Conservation (phyloP, 1,284 basidiomycete species). For the Apiotrichum domesticum region DNA sequence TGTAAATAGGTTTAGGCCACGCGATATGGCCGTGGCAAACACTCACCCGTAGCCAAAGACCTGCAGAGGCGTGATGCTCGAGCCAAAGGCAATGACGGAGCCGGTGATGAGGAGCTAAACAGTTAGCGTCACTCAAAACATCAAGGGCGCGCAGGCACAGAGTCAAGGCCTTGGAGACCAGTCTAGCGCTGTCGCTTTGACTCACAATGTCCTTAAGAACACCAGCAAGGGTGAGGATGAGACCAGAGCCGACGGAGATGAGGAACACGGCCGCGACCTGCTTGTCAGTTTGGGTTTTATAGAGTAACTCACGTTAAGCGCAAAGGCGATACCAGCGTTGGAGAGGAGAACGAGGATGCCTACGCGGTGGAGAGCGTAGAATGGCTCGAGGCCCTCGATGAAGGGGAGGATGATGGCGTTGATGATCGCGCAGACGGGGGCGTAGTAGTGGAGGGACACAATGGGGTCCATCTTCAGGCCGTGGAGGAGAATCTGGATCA, state of each 20-base stretch:
- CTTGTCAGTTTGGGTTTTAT: neutral
- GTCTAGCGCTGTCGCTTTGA: neutral
- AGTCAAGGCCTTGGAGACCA: constrained; percentile 54
- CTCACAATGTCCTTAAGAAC: constrained; percentile 71
- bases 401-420: constrained; percentile 79
- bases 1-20: too few relatives aligned
- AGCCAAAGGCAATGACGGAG: constrained; percentile 77
- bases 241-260: constrained; percentile 77
- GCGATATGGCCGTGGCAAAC: too few relatives aligned
- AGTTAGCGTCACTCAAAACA: neutral
- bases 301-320: constrained; percentile 58
- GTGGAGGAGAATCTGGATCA: constrained; percentile 93
- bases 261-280: constrained; percentile 86
- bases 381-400: constrained; percentile 82
- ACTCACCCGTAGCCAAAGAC: constrained; percentile 62
- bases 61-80: constrained; percentile 72
- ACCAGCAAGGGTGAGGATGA: constrained; percentile 88
- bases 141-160: too few relatives aligned
- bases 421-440: constrained; percentile 88
- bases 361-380: constrained; percentile 65
- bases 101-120: constrained; percentile 71
- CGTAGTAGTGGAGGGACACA: constrained; percentile 92
- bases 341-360: constrained; percentile 71
- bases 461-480: constrained; percentile 96
- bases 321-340: constrained; percentile 79